A percentile compares a stretch with the other conserved stretches of the same genome.
These are phyloP conservation scores for Talaromyces nanjingensis DNA, from an alignment of 495 filamentous ascomycete genomes.

Conservation along the genomic window DNA sequence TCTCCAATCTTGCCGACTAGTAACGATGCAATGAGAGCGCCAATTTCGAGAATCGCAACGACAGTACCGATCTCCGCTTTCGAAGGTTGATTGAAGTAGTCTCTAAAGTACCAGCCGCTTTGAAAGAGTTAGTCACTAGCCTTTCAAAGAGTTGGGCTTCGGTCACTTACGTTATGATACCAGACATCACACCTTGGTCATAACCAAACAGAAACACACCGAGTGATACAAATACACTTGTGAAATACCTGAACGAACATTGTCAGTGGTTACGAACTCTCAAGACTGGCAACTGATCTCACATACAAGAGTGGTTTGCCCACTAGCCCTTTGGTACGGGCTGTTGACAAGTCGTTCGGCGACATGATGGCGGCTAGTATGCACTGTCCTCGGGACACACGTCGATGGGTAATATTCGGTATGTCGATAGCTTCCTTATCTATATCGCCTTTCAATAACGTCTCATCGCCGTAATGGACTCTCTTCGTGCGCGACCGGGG, in stretches of 20 bases:
- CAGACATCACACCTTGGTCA: conserved; percentile 99
- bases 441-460: conserved; percentile 36
- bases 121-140: conserved; percentile 14
- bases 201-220: conserved; percentile 98
- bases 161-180: conserved; percentile 83
- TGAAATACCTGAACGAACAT: conserved; percentile 68
- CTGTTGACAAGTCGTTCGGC: conserved; percentile 55
- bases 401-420: conserved; percentile 58
- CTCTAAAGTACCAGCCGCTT: conserved; percentile 78
- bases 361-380: conserved; percentile 79
- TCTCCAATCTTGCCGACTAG: conserved; percentile 87
- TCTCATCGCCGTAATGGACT: conserved; percentile 41
- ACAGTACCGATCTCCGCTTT: conserved; percentile 85
- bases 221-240: conserved; percentile 94
- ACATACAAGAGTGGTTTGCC: conserved; percentile 90
- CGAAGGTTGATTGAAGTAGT: conserved; percentile 86
- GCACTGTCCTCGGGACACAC: conserved; percentile 56
- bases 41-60: conserved; percentile 92
- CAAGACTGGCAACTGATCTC: conserved; percentile 1
- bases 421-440: conserved; percentile 80
- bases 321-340: conserved; percentile 79
- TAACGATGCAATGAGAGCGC: conserved; percentile 85
- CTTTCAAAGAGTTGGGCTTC: conserved; percentile 1
- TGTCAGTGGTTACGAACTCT: conserved; percentile 24
- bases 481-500: conserved; percentile 26